phyloP scores from a whole-genome alignment of 352 stramenopile genomes.

The Lagenidium giganteum region DNA sequence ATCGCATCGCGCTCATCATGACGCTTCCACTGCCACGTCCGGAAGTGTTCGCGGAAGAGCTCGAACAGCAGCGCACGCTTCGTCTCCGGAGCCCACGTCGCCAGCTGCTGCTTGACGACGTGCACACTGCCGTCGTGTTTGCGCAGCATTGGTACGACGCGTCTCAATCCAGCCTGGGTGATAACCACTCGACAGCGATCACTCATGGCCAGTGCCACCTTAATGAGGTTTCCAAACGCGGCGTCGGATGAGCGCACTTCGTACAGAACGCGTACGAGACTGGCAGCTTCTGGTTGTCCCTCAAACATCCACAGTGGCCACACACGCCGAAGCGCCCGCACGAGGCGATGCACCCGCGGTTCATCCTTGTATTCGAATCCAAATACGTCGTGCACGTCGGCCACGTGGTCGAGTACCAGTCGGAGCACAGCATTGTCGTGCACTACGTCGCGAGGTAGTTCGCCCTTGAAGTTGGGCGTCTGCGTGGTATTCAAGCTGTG shows the following conservation, averaged over 20 bases:
- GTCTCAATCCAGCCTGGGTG: constrained; percentile 30
- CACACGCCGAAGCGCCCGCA: constrained; percentile 39
- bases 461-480: constrained; percentile 63
- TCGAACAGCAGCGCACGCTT: constrained; percentile 38
- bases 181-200: constrained; percentile 48
- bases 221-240: constrained; percentile 56
- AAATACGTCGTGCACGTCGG: constrained; percentile 65
- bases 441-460: constrained; percentile 41
- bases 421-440: constrained; percentile 26
- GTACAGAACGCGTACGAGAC: constrained; percentile 63
- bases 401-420: constrained; percentile 42
- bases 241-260: constrained; percentile 52
- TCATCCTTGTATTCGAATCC: constrained; percentile 55
- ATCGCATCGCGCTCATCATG: constrained; percentile 20
- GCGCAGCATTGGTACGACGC: constrained; percentile 32
- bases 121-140: constrained; percentile 25
- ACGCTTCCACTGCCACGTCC: constrained; percentile 21
- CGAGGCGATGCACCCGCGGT: constrained; percentile 54
- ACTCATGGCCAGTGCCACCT: constrained; percentile 30
- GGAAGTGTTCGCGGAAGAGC: constrained; percentile 45
- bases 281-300: constrained; percentile 44
- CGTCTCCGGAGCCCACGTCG: constrained; percentile 31
- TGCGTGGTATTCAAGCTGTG: constrained; percentile 32
- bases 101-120: constrained; percentile 20
- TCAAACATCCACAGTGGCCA: constrained; percentile 81